phyloP scores from a whole-genome alignment of 306 rosid species.

The Castanea crenata region DNA sequence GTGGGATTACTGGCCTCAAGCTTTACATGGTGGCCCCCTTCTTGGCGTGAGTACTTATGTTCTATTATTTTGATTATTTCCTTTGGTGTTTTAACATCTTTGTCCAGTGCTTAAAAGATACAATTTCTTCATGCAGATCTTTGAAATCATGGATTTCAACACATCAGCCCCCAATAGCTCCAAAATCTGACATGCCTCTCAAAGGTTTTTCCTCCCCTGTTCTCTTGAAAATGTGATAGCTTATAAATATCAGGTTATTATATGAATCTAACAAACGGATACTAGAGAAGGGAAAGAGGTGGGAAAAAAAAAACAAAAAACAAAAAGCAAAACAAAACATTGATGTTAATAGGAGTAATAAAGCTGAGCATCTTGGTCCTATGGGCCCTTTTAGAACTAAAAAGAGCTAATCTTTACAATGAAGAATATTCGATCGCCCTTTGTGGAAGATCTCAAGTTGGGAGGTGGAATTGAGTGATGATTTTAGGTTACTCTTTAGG shows the following conservation, averaged over 20 bases:
- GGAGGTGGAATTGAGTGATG: not conserved
- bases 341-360: not conserved
- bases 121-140: slow-evolving; percentile 48
- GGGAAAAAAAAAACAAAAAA: not conserved
- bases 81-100: not conserved
- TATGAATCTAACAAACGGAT: not conserved
- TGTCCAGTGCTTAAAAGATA: slow-evolving; percentile 25
- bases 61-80: slow-evolving; percentile 30
- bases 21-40: slow-evolving; percentile 99
- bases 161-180: slow-evolving; percentile 59
- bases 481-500: not conserved
- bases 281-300: not conserved
- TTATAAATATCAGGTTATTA: not conserved
- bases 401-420: not conserved
- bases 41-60: slow-evolving; percentile 58
- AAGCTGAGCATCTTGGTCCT: not conserved
- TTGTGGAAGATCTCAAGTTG: not conserved
- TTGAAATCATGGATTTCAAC: slow-evolving; percentile 70
- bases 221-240: not conserved
- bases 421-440: not conserved
- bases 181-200: slow-evolving; percentile 67
- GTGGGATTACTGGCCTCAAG: slow-evolving; percentile 92
- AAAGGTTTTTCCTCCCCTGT: slow-evolving; percentile 46
- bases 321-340: not conserved
- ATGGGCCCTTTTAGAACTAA: not conserved